Percentiles rank a stretch among this genome's conserved stretches.
These are phyloP conservation scores for Lactarius pseudohatsudake DNA, from an alignment of 768 basidiomycete species.

Conservation along the genomic window DNA sequence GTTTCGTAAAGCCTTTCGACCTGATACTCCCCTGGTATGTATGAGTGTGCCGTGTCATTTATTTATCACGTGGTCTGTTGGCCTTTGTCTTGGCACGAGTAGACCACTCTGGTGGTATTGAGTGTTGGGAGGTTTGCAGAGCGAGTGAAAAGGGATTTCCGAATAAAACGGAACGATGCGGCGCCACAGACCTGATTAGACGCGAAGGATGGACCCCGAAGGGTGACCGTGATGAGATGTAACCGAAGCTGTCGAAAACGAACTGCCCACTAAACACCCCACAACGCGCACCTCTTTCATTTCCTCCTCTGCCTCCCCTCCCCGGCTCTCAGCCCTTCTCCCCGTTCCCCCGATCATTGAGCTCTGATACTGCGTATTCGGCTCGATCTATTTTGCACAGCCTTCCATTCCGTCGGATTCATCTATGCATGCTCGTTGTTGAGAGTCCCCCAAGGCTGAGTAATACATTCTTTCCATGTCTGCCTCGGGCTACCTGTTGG, in stretches of 20 bases:
- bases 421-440: constrained; percentile 21
- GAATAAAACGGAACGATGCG: constrained; percentile 9
- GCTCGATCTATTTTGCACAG: constrained; percentile 6
- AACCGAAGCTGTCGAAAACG: not conserved
- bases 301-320: not conserved
- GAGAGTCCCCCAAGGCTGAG: constrained; percentile 3
- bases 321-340: constrained; percentile 3
- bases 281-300: constrained; percentile 15
- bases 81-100: not conserved
- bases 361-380: constrained; percentile 21
- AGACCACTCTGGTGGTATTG: no score
- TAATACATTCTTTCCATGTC: constrained; percentile 24
- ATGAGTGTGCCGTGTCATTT: not conserved
- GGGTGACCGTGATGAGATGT: constrained; percentile 16
- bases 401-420: constrained; percentile 1
- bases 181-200: constrained; percentile 16
- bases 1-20: not conserved
- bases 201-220: constrained; percentile 15
- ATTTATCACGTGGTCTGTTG: not conserved
- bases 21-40: not conserved
- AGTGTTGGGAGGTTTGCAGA: no score
- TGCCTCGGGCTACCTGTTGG: constrained; percentile 24
- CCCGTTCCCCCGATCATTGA: not conserved
- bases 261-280: constrained; percentile 7
- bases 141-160: not conserved